Conservation (phyloP, 768 basidiomycete genomes). For the Rhizopogon sp. region DNA sequence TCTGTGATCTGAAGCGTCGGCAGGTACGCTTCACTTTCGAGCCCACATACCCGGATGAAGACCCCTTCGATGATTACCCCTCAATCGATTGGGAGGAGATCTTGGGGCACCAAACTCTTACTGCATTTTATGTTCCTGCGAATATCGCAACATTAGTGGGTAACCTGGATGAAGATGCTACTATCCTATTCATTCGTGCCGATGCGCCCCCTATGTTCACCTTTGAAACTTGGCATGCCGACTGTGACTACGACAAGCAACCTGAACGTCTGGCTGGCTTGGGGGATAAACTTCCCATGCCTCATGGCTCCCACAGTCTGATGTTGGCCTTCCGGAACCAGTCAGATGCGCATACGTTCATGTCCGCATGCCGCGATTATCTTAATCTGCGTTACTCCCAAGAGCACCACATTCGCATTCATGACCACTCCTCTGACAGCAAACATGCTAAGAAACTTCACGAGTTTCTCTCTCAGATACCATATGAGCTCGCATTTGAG, state of each 20-base stretch:
- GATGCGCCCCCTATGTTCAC: conserved; percentile 26
- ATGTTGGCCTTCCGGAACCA: conserved; percentile 25
- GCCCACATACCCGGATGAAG: conserved; percentile 2
- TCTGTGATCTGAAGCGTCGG: conserved; percentile 29
- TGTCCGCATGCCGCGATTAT: conserved; percentile 11
- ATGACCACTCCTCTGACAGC: background rate
- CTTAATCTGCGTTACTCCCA: conserved; percentile 16
- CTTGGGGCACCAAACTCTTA: background rate
- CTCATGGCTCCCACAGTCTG: conserved; percentile 24
- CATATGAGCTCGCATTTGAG: conserved; percentile 34
- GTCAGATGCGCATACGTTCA: conserved; percentile 22
- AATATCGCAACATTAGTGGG: conserved; percentile 17
- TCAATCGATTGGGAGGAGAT: background rate
- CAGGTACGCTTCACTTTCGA: conserved; percentile 23
- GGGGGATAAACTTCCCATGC: conserved; percentile 15
- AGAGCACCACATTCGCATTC: background rate
- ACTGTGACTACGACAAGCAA: no score
- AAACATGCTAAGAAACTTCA: conserved; percentile 7
- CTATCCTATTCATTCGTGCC: conserved; percentile 26
- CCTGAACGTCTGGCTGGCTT: conserved; percentile 16
- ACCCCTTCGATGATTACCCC: background rate
- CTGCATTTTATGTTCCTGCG: conserved; percentile 16
- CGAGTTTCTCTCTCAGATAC: conserved; percentile 14
- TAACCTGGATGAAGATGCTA: conserved; percentile 3
- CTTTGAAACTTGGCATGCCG: conserved; percentile 1